Base-by-base conservation (phyloP, 192 early-diverging fungal genomes). In the Rhizophagus sp. region DNA sequence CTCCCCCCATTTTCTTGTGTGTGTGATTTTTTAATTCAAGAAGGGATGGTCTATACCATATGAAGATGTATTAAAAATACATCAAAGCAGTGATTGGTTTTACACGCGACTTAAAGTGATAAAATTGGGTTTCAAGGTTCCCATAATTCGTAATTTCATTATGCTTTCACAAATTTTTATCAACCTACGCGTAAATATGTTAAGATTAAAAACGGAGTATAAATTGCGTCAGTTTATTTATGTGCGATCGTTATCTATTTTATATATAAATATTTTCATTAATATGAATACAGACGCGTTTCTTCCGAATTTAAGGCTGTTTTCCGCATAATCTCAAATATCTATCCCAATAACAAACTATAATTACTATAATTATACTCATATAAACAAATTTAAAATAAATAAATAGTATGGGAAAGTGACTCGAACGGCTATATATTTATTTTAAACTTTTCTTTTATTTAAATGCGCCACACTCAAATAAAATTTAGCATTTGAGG, bases 91-190 rank as follows among this genome's bases (percentile, higher is more conserved):
- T 57, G 52, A 57, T 57, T 57, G 52, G 34, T 39, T n/a, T 41
- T 44, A 10, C n/a, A n/a, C 68, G 34, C 39, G 68, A 44, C 68
- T 22, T 11, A 44, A 41, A 22, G 52, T 57, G 52, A 57, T 57
- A 57, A 57, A 57, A 57, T 57, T 57, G 52, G 52, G 52, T 57
- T 57, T 57, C 52, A 70, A n/a, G 36, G n/a, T 70, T 70, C n/a
- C 68, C 39, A 44, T 44, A 44, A 41, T 70, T 70, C 68, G 68
- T 70, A 70, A 70, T 44, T n/a, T 70, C 68, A 70, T 70, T 70
- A 30, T 70, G 68, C 9, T 39, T 70, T 70, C 22, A n/a, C 13
- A 10, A 24, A 25, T 15, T 57, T 57, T 57, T 57, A 57, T 22
- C 52, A 7, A 17, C 52, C 17, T 57, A 22, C 17, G 52, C 17